These are phyloP conservation scores for Verticillium albo-atrum DNA, from an alignment of 2,329 filamentous ascomycete species.

Conservation along the genomic window DNA sequence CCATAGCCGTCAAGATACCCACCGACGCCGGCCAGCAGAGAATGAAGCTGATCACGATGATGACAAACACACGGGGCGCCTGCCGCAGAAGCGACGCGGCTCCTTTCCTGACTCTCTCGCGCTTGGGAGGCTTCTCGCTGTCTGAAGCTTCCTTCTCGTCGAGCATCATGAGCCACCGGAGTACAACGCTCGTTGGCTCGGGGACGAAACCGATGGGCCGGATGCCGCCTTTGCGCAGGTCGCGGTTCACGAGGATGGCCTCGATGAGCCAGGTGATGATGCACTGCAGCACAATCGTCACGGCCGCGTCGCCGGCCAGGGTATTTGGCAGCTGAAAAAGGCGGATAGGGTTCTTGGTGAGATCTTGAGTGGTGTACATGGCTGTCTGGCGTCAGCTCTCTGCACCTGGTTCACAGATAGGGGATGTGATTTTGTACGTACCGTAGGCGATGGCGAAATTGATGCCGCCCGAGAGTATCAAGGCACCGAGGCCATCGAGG, in stretches of 20 bases:
- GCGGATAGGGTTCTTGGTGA: conserved; percentile 31
- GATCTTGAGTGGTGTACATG: conserved; percentile 40
- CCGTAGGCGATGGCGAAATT: conserved; percentile 50
- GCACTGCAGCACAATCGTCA: conserved; percentile 48
- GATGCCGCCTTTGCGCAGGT: conserved; percentile 38
- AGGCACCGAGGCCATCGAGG: conserved; percentile 41
- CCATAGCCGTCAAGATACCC: conserved; percentile 35
- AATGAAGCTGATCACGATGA: conserved; percentile 32
- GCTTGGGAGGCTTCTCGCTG: conserved; percentile 12
- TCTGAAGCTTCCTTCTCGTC: conserved; percentile 17
- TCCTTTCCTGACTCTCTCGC: conserved; percentile 22
- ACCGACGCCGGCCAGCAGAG: conserved; percentile 39
- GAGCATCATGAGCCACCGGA: conserved; percentile 41
- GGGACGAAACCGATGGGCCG: conserved; percentile 41
- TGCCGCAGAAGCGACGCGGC: conserved; percentile 22
- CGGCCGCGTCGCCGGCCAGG: conserved; percentile 42
- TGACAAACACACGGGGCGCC: conserved; percentile 26
- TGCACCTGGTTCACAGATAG: background rate
- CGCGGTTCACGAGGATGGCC: conserved; percentile 39
- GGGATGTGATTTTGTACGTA: conserved; percentile 24
- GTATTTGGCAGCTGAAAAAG: conserved; percentile 48
- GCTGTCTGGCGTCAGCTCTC: conserved; percentile 21
- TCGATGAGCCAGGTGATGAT: conserved; percentile 49
- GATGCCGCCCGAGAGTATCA: conserved; percentile 42
- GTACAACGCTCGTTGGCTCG: conserved; percentile 24